Evolutionary conservation across 768 basidiomycete species (phyloP), one percentile per base, ranked within the genome.

Genomic region (Pleurotus giganteus): DNA sequence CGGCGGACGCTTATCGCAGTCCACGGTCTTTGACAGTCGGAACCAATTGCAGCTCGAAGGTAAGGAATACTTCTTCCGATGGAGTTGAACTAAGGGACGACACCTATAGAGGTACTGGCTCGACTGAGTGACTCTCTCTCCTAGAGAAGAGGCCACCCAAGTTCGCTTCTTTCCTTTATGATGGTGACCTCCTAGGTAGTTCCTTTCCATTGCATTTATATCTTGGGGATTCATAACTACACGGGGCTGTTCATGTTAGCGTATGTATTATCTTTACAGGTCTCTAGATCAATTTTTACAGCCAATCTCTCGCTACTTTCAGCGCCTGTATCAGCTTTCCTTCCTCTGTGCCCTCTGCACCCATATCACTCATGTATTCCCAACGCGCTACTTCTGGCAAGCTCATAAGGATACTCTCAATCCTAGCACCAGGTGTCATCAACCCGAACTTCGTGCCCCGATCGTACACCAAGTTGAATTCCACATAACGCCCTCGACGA

Each of bases 361-460:
- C 91, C 59, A 94, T 68, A 5, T 90, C 86, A 3, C 82, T 76
- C 83, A 86, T 86, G 67, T 94, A 95, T 70, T 95, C 93, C 92
- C 92, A 95, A 58, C 90, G 78, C 23, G 89, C 90, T 4, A 83
- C 88, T 70, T 93, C 86, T 0, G 93, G 93, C 50, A 95, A 70
- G 68, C 86, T 91, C 91, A 94, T 94, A 34, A 94, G 68, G 54
- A 94, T 91, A 67, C 90, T 91, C 74, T 95, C 93, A 17, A 94
- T 87, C 59, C 93, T 75, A 8, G 91, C 89, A 19, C 90, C 89
- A 24, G 91, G 92, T 2, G 89, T 91, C 72, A 81, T 82, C 57
- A 93, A 71, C 5, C 91, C 91, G 61, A 92, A 95, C 66, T 89
- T 93, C 21, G 92, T 94, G 1, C 92, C 92, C 42, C 92, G 77